Percentiles rank a stretch among this genome's conserved stretches.
Conservation (phyloP, 805 yeast genomes). For the Soucietia sequanensis region DNA sequence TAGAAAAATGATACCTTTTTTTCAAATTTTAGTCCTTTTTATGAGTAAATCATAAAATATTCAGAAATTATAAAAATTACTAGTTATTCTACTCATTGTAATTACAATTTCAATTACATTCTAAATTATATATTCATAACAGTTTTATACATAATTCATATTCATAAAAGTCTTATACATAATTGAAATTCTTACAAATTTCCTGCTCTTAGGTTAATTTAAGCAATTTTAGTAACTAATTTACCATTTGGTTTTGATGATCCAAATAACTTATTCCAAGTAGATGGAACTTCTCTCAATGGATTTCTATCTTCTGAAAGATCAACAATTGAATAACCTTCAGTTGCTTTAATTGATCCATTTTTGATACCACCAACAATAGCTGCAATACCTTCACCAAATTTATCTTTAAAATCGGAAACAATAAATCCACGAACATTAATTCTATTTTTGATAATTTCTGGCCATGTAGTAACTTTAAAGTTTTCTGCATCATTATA, state of each 20-base stretch:
- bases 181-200: no score
- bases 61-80: no score
- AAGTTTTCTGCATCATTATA: slow-evolving; percentile 45
- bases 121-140: no score
- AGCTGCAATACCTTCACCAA: slow-evolving; percentile 34
- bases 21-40: no score
- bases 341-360: slow-evolving; percentile 40
- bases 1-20: no score
- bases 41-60: no score
- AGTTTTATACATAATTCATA: no score
- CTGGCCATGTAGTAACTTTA: slow-evolving; percentile 38
- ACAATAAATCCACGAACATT: slow-evolving; percentile 54
- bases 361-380: slow-evolving; percentile 34
- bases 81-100: no score
- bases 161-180: no score
- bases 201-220: no score
- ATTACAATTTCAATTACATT: no score
- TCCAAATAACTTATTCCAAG: slow-evolving; percentile 47
- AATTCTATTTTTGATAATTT: slow-evolving; percentile 50
- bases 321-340: slow-evolving; percentile 38
- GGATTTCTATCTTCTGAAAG: slow-evolving; percentile 32
- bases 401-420: slow-evolving; percentile 38
- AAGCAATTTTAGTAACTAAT: slow-evolving; percentile 44
- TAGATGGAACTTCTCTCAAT: slow-evolving; percentile 43
- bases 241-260: slow-evolving; percentile 50